These are phyloP conservation scores for Venturiaceae sp. DNA, from an alignment of 2,329 filamentous ascomycete genomes.

Conservation along the genomic window DNA sequence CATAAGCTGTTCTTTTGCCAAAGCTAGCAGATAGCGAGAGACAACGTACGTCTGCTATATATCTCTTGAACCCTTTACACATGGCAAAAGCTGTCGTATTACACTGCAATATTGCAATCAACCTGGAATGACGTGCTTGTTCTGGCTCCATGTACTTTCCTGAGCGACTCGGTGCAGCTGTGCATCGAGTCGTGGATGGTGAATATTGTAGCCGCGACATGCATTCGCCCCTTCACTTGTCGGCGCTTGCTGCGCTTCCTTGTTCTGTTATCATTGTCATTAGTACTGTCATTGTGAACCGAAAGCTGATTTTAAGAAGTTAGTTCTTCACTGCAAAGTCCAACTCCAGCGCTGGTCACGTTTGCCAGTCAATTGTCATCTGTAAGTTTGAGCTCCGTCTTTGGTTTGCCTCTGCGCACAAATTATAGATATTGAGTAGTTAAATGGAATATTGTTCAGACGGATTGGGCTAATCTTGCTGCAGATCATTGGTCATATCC, in stretches of 20 bases:
- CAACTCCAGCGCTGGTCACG: neutral
- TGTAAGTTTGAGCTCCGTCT: neutral
- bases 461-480: slow-evolving; percentile 3
- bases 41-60: neutral
- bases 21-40: neutral
- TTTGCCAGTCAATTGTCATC: slow-evolving; percentile 4
- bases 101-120: neutral
- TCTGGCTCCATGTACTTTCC: neutral
- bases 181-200: too few relatives aligned
- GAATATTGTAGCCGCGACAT: neutral
- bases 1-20: too few relatives aligned
- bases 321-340: neutral
- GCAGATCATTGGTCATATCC: slow-evolving; percentile 5
- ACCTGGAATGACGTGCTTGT: neutral
- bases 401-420: neutral
- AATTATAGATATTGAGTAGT: neutral
- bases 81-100: neutral
- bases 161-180: neutral
- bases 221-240: too few relatives aligned
- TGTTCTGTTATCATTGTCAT: neutral
- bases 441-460: neutral
- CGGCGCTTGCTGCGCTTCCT: neutral
- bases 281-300: neutral
- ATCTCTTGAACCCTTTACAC: neutral
- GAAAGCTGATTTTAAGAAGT: neutral